A percentile compares a stretch with the other conserved stretches of the same genome.
Evolutionary conservation across 2,329 filamentous ascomycete genomes (phyloP).

Genomic region (Talaromyces islandicus): DNA sequence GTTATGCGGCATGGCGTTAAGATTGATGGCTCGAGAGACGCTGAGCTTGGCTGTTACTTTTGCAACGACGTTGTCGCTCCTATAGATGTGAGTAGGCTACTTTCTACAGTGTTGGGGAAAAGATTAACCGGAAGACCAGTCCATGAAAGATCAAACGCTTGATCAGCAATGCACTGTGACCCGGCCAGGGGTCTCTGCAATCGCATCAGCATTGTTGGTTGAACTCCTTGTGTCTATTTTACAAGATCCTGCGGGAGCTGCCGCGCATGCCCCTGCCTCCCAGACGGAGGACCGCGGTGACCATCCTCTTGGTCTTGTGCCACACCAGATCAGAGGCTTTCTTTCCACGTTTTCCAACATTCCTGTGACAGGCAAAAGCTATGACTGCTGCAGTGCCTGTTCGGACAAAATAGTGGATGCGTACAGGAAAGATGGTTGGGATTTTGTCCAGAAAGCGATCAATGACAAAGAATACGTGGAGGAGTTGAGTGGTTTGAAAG

Average conservation of each 20-base stretch:
- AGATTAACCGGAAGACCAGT: conserved; percentile 45
- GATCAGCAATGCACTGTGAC: conserved; percentile 99
- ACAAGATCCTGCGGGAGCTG: conserved; percentile 64
- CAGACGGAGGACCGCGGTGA: conserved; percentile 28
- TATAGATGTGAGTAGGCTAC: conserved; percentile 64
- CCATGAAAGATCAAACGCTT: conserved; percentile 86
- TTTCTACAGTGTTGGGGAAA: conserved; percentile 9
- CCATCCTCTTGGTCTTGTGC: conserved; percentile 49
- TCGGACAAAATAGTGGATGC: conserved; percentile 48
- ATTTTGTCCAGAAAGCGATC: conserved; percentile 54
- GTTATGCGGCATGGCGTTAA: conserved; percentile 90
- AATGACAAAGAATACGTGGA: conserved; percentile 60
- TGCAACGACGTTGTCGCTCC: conserved; percentile 97
- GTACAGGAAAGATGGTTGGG: conserved; percentile 53
- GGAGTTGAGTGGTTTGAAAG: conserved; percentile 55
- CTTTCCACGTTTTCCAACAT: conserved; percentile 56
- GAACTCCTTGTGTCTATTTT: conserved; percentile 82
- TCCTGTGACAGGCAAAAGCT: conserved; percentile 51
- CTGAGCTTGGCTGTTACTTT: conserved; percentile 89
- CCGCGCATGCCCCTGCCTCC: conserved; percentile 33
- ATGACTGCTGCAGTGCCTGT: conserved; percentile 59
- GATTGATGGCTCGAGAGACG: conserved; percentile 48
- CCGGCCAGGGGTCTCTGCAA: conserved; percentile 82
- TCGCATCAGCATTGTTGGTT: conserved; percentile 84
- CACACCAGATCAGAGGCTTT: conserved; percentile 60